Base-by-base conservation (phyloP, 495 filamentous ascomycete genomes). In the Cercophora scortea region DNA sequence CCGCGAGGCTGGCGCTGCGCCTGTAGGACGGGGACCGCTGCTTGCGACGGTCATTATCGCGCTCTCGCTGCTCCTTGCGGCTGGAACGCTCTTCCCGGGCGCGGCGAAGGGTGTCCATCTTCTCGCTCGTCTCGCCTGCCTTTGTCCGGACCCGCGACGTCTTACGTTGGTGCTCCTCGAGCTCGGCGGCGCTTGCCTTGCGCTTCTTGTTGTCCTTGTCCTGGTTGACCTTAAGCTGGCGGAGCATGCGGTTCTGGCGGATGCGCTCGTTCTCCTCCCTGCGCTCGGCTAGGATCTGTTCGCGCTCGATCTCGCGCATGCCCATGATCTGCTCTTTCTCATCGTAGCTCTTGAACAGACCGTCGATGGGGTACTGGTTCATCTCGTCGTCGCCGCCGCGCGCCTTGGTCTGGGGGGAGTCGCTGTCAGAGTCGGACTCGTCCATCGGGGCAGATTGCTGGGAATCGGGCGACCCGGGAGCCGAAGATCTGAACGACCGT, bases 291-390 rank as follows among this genome's bases (percentile, higher is more conserved):
- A 99, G 80, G 46, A 95, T 79, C 62, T 88, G 79, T 67, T 99
- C 93, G 43, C 93, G 87, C 60, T 90, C 81, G 25, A 96, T 82
- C 63, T 96, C 90, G 3, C 90, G 84, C 80, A 96, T 85, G 32
- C 79, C 82, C 77, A 90, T 83, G 49, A 99, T 92, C 32, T 85
- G 77, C 16, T 77, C 77, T 65, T 88, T 94, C 62, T 99, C 93
- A 35, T 82, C 77, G 13, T 81, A 76, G 47, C 85, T 87, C 53
- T 81, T 79, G 71, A 90, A 97, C 32, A 90, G 84, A 46, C 90
- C 90, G 42, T 97, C 94, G 54, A 96, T 76, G 0, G 93, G 90
- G 61, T 90, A 97, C 33, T 88, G 82, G 18, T 79, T 83, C 49
- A 84, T 77, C 11, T 79, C 74, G 47, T 82, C 79, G 42, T 81